phyloP scores from a whole-genome alignment of 2,329 filamentous ascomycete genomes.

The Penicillium sp. region DNA sequence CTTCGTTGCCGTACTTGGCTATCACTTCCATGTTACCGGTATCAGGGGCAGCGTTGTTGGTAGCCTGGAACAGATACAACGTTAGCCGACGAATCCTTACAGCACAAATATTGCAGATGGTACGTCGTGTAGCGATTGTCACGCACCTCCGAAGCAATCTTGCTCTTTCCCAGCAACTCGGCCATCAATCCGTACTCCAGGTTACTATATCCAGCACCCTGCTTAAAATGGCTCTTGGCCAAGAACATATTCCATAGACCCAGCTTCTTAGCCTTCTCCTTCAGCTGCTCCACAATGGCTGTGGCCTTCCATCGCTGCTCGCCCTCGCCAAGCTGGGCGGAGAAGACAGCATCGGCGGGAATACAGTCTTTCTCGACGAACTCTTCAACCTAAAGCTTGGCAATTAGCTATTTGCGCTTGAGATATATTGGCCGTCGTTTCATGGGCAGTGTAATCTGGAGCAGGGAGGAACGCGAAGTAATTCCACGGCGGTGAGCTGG shows the following conservation, averaged over 20 bases:
- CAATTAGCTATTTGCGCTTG: conserved; percentile 3
- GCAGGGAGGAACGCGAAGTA: no score
- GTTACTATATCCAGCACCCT: conserved; percentile 92
- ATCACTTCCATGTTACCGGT: conserved; percentile 96
- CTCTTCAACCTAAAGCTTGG: conserved; percentile 68
- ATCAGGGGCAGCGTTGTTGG: conserved; percentile 87
- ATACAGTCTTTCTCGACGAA: conserved; percentile 97
- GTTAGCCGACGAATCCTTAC: neutral
- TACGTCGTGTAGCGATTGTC: neutral
- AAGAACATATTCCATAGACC: conserved; percentile 99
- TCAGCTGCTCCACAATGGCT: conserved; percentile 80
- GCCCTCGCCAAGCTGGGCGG: conserved; percentile 76
- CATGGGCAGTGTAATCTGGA: neutral
- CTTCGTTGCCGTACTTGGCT: conserved; percentile 84
- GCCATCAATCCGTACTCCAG: conserved; percentile 98
- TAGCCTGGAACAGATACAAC: conserved; percentile 52
- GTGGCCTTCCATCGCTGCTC: conserved; percentile 75
- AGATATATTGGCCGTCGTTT: neutral
- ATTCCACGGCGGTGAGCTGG: neutral
- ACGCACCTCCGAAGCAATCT: conserved; percentile 68
- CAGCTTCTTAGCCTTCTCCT: conserved; percentile 75
- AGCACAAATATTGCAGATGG: neutral
- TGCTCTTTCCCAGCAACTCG: conserved; percentile 86
- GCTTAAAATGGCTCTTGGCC: conserved; percentile 89
- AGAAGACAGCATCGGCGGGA: conserved; percentile 76